Evolutionary conservation across 164 flowering plant species (phyloP).

Genomic region (Chimonanthus praecox): DNA sequence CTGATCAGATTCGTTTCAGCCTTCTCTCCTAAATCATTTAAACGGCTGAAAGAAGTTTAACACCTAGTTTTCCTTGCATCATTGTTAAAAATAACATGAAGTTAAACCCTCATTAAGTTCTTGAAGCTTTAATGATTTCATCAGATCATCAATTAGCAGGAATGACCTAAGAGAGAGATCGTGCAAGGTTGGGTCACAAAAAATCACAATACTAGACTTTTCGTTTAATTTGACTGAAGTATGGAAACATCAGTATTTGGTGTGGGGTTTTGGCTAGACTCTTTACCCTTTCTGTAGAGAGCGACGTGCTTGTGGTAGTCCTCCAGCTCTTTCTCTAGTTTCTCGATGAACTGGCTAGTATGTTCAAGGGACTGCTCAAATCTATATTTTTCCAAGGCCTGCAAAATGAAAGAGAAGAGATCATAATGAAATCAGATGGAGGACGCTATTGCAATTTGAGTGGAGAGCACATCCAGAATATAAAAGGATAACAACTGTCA

Average conservation of each 20-base stretch:
- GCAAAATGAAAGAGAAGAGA: slow-evolving; percentile 14
- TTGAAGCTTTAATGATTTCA: too few species aligned
- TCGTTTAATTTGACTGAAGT: too few species aligned
- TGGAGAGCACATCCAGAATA: not conserved
- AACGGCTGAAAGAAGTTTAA: too few species aligned
- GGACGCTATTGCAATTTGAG: not conserved
- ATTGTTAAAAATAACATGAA: too few species aligned
- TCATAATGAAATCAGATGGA: not conserved
- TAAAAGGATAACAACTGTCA: not conserved
- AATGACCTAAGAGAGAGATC: too few species aligned
- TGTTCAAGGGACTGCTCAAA: slow-evolving; percentile 85
- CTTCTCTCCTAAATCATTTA: too few species aligned
- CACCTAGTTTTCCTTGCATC: too few species aligned
- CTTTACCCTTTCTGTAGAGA: slow-evolving; percentile 43
- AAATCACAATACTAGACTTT: too few species aligned
- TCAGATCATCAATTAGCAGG: too few species aligned
- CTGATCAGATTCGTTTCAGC: too few species aligned
- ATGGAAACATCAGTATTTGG: not conserved
- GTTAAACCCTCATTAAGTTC: too few species aligned
- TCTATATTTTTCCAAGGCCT: slow-evolving; percentile 84
- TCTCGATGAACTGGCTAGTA: slow-evolving; percentile 87
- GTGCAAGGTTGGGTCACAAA: too few species aligned
- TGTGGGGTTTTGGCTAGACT: slow-evolving; percentile 8
- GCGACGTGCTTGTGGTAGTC: slow-evolving; percentile 67
- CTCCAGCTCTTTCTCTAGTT: slow-evolving; percentile 83